These are phyloP conservation scores for Alternaria ethzedia DNA, from an alignment of 2,329 filamentous ascomycete genomes.

Conservation along the genomic window DNA sequence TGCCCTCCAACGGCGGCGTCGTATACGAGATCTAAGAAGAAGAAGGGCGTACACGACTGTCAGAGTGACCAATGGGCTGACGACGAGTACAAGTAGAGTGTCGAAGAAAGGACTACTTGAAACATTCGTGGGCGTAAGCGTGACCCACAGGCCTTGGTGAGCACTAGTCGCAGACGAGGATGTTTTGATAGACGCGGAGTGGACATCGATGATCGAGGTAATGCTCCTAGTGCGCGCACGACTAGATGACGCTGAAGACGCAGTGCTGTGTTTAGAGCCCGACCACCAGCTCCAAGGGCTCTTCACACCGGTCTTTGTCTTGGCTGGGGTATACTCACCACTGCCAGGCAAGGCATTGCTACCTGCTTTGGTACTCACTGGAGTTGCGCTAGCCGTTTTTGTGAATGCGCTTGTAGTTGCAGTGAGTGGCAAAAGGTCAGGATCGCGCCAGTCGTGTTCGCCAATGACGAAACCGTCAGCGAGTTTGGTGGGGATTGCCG, in stretches of 20 bases:
- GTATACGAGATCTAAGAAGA: slow-evolving; percentile 84
- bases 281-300: slow-evolving; percentile 27
- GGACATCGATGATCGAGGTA: slow-evolving; percentile 23
- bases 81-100: slow-evolving; percentile 92
- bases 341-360: slow-evolving; percentile 50
- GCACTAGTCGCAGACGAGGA: slow-evolving; percentile 45
- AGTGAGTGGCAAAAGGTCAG: slow-evolving; percentile 66
- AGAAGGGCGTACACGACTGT: slow-evolving; percentile 91
- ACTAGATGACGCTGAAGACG: slow-evolving; percentile 16
- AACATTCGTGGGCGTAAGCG: slow-evolving; percentile 85
- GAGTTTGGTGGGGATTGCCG: slow-evolving; percentile 8
- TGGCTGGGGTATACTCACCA: slow-evolving; percentile 26
- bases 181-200: slow-evolving; percentile 25
- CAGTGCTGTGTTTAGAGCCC: slow-evolving; percentile 27
- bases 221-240: slow-evolving; percentile 22
- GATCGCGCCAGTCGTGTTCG: slow-evolving; percentile 86
- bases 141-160: slow-evolving; percentile 92
- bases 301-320: slow-evolving; percentile 19
- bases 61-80: slow-evolving; percentile 89
- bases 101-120: slow-evolving; percentile 94
- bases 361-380: slow-evolving; percentile 51
- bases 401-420: slow-evolving; percentile 27
- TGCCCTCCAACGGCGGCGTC: slow-evolving; percentile 90
- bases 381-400: background rate
- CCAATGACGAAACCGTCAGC: slow-evolving; percentile 75